These are phyloP conservation scores for Leccinum fibrillosum DNA, from an alignment of 768 basidiomycete genomes.

Conservation along the genomic window DNA sequence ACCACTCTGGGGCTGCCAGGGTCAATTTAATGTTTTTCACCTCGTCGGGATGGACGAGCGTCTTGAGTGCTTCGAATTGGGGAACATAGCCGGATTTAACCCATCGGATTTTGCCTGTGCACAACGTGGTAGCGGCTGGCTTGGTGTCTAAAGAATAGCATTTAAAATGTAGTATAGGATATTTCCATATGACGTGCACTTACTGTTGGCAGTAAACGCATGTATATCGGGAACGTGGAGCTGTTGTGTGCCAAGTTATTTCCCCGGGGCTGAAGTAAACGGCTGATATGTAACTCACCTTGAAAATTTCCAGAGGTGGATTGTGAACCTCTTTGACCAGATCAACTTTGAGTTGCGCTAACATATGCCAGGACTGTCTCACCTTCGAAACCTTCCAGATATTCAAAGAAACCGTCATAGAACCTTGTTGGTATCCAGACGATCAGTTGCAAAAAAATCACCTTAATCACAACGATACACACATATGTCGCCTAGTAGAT, in stretches of 20 bases:
- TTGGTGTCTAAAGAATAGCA: constrained; percentile 13
- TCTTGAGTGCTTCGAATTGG: constrained; percentile 61
- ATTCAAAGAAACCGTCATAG: constrained; percentile 29
- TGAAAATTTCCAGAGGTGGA: constrained; percentile 27
- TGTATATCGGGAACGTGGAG: constrained; percentile 26
- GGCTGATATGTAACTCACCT: constrained; percentile 5
- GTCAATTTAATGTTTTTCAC: constrained; percentile 69
- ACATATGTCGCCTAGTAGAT: constrained; percentile 26
- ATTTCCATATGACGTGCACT: background rate
- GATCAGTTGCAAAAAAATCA: background rate
- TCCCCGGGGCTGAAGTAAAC: too few species aligned
- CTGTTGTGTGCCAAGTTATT: constrained; percentile 6
- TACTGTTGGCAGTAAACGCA: constrained; percentile 21
- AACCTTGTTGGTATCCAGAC: constrained; percentile 14
- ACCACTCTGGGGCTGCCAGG: constrained; percentile 70
- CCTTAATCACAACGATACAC: background rate
- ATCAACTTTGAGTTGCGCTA: background rate
- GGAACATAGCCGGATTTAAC: constrained; percentile 60
- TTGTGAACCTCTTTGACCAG: constrained; percentile 17
- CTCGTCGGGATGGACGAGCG: constrained; percentile 55
- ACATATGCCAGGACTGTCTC: background rate
- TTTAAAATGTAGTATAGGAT: background rate
- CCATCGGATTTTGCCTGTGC: constrained; percentile 60
- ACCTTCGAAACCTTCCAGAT: constrained; percentile 27
- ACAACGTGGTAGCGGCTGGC: constrained; percentile 21